Evolutionary conservation across 1,139 yeast genomes (phyloP), one percentile per base, ranked within the genome.

Genomic region (Zygosaccharomyces sapae): DNA sequence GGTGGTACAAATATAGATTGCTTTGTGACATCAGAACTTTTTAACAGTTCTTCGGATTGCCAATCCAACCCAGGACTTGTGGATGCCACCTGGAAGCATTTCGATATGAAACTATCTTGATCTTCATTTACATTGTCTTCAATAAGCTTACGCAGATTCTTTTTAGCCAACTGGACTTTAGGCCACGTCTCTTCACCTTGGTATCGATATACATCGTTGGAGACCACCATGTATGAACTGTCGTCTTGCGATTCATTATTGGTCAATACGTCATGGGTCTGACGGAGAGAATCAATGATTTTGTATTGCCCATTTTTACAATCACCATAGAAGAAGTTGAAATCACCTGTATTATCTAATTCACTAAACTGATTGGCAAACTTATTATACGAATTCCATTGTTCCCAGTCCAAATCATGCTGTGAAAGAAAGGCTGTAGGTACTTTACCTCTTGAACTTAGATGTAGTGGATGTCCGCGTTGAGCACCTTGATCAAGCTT

Each of bases 1-100:
- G 89, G 86, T 1, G 96, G 95, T 8, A 88, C 78, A 59, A 81
- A 87, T 3, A 90, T 79, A 3, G 88, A 79, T 33, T 77, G 70
- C 42, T 75, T 75, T n/a, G 63, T 49, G 42, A 87, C 70, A 48
- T 75, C 76, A 4, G 67, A 65, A 51, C 77, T 67, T 9, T 64
- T 65, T 2, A 55, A 55, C 38, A 48, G 54, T 29, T 37, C 52
- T 22, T 55, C 56, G n/a, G 27, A 18, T 16, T 29, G 27, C 29
- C 19, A 9, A 3, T 55, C 50, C 45, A 57, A 72, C 13, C 5
- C 12, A 27, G 63, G 68, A 71, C 42, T 76, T 3, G 69, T 66
- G 6, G 82, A 74, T 19, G 88, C 69, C 1, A 88, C 58, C 1
- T 66, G 68, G 50, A 87, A 80, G 41, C 86, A 72, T 16, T 65